These are phyloP conservation scores for Aspergillus pseudoviridinutans DNA, from an alignment of 2,329 filamentous ascomycete species.

Conservation along the genomic window DNA sequence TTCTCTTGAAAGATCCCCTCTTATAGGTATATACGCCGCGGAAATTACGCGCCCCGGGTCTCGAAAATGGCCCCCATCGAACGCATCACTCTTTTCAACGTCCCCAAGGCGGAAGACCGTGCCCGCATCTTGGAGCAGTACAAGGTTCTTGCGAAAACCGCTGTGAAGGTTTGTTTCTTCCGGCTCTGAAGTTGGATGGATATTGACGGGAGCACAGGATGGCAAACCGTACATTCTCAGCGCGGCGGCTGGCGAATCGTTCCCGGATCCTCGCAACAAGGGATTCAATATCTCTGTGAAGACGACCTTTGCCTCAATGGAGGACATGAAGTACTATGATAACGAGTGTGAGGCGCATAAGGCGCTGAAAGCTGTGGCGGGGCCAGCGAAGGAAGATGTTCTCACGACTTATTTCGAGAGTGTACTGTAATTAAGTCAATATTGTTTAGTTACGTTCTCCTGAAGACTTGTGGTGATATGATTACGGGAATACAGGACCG, in stretches of 20 bases:
- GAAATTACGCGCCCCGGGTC: not conserved
- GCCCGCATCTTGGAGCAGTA: conserved; percentile 44
- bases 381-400: conserved; percentile 32
- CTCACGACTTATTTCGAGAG: conserved; percentile 38
- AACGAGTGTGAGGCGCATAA: conserved; percentile 54
- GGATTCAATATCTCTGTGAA: conserved; percentile 63
- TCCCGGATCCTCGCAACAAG: conserved; percentile 58
- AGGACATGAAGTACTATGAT: conserved; percentile 70
- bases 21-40: too few relatives aligned
- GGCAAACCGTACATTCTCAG: conserved; percentile 67
- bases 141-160: conserved; percentile 40
- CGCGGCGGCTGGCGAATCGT: conserved; percentile 51
- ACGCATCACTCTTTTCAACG: conserved; percentile 53
- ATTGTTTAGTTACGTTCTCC: not conserved
- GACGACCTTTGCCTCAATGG: conserved; percentile 60
- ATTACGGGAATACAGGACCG: not conserved
- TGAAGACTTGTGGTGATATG: not conserved
- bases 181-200: not conserved
- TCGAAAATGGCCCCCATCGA: conserved; percentile 41
- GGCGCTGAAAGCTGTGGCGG: conserved; percentile 39
- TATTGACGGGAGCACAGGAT: conserved; percentile 46
- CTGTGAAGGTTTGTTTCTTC: conserved; percentile 38
- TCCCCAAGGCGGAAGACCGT: conserved; percentile 45
- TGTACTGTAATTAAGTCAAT: conserved; percentile 20
- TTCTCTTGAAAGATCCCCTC: not conserved